phyloP scores from a whole-genome alignment of 129 eudicot genomes.

The carrot (Daucus carota) region DH1_v3.0 NC_030384.2:36206001-36206500 shows the following conservation, averaged over 20 bases:
- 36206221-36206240: conserved; percentile 34
- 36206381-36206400: conserved; percentile 25
- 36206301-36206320: too few relatives aligned
- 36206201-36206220: conserved; percentile 32
- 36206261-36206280: not conserved
- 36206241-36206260: conserved; percentile 29
- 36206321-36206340: conserved; percentile 35
- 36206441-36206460: conserved; percentile 23
- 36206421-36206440: not conserved
- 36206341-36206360: conserved; percentile 42
- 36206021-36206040: too few relatives aligned
- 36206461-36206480: conserved; percentile 28
- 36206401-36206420: not conserved
- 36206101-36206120: conserved; percentile 34
- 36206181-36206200: conserved; percentile 32
- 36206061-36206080: too few relatives aligned
- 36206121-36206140: conserved; percentile 33
- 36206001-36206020: too few relatives aligned
- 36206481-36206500: conserved; percentile 51
- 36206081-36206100: conserved; percentile 47
- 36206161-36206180: conserved; percentile 27
- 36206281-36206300: too few relatives aligned
- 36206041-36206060: not conserved
- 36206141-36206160: conserved; percentile 29
- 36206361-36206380: conserved; percentile 21